Percentiles rank a stretch among this genome's conserved stretches.
Conservation (phyloP, 2,329 filamentous ascomycete species). For the Fusarium sp. region DNA sequence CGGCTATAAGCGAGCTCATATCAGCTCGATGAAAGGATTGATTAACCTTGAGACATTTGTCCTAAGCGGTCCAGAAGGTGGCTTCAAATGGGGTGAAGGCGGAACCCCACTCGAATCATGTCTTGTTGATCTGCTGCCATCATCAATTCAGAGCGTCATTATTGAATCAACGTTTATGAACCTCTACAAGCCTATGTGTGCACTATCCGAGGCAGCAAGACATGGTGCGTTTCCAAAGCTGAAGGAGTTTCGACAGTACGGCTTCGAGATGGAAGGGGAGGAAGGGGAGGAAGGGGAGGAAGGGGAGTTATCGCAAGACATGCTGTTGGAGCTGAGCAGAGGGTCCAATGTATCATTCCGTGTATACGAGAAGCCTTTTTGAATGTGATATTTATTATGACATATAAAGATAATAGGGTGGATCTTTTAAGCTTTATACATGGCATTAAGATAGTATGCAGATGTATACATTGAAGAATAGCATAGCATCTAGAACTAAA, state of each 20-base stretch:
- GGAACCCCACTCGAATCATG: neutral
- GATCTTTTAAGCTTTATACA: too few species aligned
- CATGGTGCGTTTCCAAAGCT: neutral
- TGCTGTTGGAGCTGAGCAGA: neutral
- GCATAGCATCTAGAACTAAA: neutral
- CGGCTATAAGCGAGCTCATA: neutral
- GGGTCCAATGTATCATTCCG: neutral
- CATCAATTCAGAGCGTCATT: neutral
- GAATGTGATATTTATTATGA: neutral
- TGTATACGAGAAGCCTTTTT: neutral
- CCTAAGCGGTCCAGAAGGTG: neutral
- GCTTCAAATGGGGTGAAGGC: neutral
- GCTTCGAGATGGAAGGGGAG: neutral
- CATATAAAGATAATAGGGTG: too few species aligned
- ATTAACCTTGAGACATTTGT: neutral
- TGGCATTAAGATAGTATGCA: too few species aligned
- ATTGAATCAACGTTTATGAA: neutral
- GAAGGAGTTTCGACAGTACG: neutral
- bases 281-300: neutral
- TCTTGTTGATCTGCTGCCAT: neutral
- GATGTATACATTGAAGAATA: too few species aligned
- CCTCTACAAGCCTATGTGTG: neutral
- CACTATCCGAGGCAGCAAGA: neutral
- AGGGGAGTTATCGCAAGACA: neutral
- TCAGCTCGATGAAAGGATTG: neutral